Evolutionary conservation across 441 rosid genomes (phyloP), one percentile per base, ranked within the genome.

Genomic region (Gossypium gossypioides): DNA sequence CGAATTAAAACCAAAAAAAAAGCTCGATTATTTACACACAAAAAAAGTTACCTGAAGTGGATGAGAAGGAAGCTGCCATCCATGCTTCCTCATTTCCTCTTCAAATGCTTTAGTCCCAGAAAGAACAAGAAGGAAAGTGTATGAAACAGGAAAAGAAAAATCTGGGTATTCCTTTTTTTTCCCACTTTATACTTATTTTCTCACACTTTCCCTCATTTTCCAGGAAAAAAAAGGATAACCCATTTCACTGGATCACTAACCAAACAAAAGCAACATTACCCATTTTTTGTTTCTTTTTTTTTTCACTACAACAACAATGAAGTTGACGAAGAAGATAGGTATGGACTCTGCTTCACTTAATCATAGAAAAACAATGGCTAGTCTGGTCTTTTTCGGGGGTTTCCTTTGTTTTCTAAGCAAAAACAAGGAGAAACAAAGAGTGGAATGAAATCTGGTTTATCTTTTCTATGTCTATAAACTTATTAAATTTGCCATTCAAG

Each of bases 31-130:
- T 56, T 42, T 2, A 44, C 52, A 58, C 15, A 27, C 6, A 16
- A 32, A 72, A 44, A 16, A 52, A 62, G 69, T 5, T 22, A 88
- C 99, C 97, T 94, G 99, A 55, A 94, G 98, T n/a, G 99, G 99
- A 71, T 95, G 99, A 58, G 89, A 89, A 56, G 99, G 99, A 75
- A 95, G 95, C 72, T 95, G 93, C 98, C 99, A 95, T 81, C 99
- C 99, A 81, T 95, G 88, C 83, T 91, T 95, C 88, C 97, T 92
- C 99, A 95, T 95, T 77, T 80, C 78, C 51, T 62, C 68, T 74
- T 70, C 59, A 75, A 84, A 84, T 81, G 86, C 77, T 74, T 81
- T 75, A 80, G 75, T 65, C 78, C 78, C 57, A 67, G 58, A 0
- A 73, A 77, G 72, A 76, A 16, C 42, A 1, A 57, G 64, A 68